A percentile compares a stretch with the other conserved stretches of the same genome.
Conservation (phyloP, 176 grass and related monocot genomes). For the Zea luxurians region DNA sequence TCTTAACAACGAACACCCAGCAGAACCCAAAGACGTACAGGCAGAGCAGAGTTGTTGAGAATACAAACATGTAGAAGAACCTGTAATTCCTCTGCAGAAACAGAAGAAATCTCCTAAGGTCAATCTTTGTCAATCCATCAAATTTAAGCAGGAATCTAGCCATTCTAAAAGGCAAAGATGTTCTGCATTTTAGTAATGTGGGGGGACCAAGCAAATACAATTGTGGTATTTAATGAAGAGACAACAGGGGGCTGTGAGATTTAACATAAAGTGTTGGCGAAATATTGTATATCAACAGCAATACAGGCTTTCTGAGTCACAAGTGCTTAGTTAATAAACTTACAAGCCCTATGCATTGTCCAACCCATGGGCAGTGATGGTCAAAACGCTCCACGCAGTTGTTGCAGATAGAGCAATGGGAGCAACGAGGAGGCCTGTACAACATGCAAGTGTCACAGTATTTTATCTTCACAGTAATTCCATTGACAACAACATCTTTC, state of each 20-base stretch:
- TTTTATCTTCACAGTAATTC: slow-evolving; percentile 78
- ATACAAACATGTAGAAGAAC: slow-evolving; percentile 97
- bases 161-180: neutral
- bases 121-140: neutral
- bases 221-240: neutral
- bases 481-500: slow-evolving; percentile 84
- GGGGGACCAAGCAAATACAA: no score
- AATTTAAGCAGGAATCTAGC: slow-evolving; percentile 7
- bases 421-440: no score
- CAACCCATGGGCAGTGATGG: slow-evolving; percentile 94
- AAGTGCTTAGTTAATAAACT: slow-evolving; percentile 41
- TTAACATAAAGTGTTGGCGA: neutral
- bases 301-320: slow-evolving; percentile 7
- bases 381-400: slow-evolving; percentile 71
- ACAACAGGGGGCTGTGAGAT: neutral
- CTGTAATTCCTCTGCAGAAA: slow-evolving; percentile 82
- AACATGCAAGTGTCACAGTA: slow-evolving; percentile 91
- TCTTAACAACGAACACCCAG: slow-evolving; percentile 87
- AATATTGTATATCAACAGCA: neutral
- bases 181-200: neutral
- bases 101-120: slow-evolving; percentile 28
- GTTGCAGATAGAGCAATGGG: no score
- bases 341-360: slow-evolving; percentile 91
- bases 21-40: slow-evolving; percentile 80
- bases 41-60: slow-evolving; percentile 84